Percentiles rank a stretch among this genome's conserved stretches.
Conservation (phyloP, 2,329 filamentous ascomycete genomes). For the Drechslerella dactyloides region DNA sequence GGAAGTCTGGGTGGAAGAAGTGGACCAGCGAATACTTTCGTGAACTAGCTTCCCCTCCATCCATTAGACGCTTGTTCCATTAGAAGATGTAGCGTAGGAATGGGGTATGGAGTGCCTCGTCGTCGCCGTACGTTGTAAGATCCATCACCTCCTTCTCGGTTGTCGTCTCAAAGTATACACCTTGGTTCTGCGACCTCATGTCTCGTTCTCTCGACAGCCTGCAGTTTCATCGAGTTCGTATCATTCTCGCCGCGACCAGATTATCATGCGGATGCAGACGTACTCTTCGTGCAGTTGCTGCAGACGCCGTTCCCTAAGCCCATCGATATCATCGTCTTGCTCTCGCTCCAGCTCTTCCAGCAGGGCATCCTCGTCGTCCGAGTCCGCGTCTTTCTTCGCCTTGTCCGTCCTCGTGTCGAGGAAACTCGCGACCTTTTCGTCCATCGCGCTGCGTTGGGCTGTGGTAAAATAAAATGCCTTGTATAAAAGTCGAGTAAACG, state of each 20-base stretch:
- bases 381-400: conserved; percentile 35
- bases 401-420: conserved; percentile 52
- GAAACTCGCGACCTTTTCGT: conserved; percentile 52
- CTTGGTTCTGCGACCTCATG: conserved; percentile 63
- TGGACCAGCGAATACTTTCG: conserved; percentile 58
- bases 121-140: conserved; percentile 57
- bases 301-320: conserved; percentile 65
- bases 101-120: too few species aligned
- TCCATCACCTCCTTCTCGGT: conserved; percentile 67
- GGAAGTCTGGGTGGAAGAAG: conserved; percentile 60
- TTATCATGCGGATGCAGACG: conserved; percentile 1
- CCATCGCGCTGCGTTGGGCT: conserved; percentile 32
- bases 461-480: conserved; percentile 41
- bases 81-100: too few species aligned
- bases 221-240: not conserved
- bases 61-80: not conserved
- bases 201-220: conserved; percentile 62
- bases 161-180: conserved; percentile 65
- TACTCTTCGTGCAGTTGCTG: conserved; percentile 66
- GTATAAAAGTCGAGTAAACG: not conserved
- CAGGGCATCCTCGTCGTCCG: conserved; percentile 66
- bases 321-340: conserved; percentile 62
- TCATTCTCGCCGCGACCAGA: not conserved
- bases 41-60: conserved; percentile 27
- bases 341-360: conserved; percentile 65